Percentiles rank a stretch among this genome's conserved stretches.
Conservation (phyloP, 2,329 filamentous ascomycete genomes). For the Diplodia seriata region DNA sequence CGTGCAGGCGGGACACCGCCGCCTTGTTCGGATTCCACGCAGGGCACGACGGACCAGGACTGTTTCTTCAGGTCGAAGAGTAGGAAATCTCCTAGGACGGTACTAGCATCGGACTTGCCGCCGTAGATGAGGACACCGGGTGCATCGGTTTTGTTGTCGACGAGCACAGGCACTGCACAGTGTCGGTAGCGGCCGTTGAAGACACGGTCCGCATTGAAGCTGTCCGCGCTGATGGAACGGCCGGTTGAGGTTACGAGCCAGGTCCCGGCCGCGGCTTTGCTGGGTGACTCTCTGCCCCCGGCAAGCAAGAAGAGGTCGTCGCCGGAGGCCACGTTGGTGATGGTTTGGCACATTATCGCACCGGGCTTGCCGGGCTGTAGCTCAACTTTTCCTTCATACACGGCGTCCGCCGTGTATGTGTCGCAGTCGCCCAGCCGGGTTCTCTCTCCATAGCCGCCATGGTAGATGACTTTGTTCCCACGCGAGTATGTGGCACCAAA, state of each 20-base stretch:
- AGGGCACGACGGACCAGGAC: conserved; percentile 54
- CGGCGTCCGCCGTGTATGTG: conserved; percentile 45
- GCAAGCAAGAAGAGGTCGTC: conserved; percentile 67
- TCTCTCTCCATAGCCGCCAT: conserved; percentile 57
- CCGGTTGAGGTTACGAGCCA: conserved; percentile 14
- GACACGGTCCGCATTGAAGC: conserved; percentile 48
- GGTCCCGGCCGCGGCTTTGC: conserved; percentile 59
- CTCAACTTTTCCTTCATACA: not conserved
- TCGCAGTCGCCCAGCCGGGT: conserved; percentile 57
- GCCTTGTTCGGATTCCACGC: conserved; percentile 35
- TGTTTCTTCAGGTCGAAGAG: conserved; percentile 54
- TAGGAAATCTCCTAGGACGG: conserved; percentile 45
- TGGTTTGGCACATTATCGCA: conserved; percentile 73
- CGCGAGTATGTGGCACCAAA: conserved; percentile 50
- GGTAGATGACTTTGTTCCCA: conserved; percentile 45
- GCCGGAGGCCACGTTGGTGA: conserved; percentile 65
- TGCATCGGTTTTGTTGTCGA: conserved; percentile 47
- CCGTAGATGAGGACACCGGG: conserved; percentile 54
- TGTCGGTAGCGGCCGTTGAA: conserved; percentile 73
- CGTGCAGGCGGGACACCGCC: conserved; percentile 53
- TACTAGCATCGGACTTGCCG: conserved; percentile 46
- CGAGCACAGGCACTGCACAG: conserved; percentile 60
- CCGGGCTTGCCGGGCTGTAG: not conserved
- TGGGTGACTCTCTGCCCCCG: conserved; percentile 81
- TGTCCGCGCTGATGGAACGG: conserved; percentile 51